Conservation (phyloP, 2,329 filamentous ascomycete genomes). For the Gliomastix tumulicola region DNA sequence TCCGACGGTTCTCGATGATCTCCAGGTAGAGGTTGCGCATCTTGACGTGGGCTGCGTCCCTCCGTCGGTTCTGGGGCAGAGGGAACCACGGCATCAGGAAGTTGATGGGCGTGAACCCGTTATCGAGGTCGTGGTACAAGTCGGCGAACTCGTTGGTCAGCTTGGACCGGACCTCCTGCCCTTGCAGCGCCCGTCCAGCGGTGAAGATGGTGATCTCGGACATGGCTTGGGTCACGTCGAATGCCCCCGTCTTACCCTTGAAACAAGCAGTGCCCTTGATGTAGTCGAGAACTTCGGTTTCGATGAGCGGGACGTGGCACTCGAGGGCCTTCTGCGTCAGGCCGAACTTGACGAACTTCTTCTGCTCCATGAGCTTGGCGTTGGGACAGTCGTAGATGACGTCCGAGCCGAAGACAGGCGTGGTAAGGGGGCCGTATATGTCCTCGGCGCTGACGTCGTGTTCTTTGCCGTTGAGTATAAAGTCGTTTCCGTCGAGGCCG, state of each 20-base stretch:
- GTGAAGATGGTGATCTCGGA: constrained; percentile 77
- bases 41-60: constrained; percentile 63
- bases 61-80: constrained; percentile 66
- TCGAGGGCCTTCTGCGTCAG: constrained; percentile 58
- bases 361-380: constrained; percentile 81
- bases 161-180: constrained; percentile 65
- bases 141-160: constrained; percentile 67
- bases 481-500: constrained; percentile 45
- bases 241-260: constrained; percentile 49
- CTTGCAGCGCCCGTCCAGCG: constrained; percentile 69
- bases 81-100: constrained; percentile 77
- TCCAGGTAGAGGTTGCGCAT: constrained; percentile 66
- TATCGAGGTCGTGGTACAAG: constrained; percentile 72
- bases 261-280: constrained; percentile 49
- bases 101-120: constrained; percentile 72
- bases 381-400: constrained; percentile 84
- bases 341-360: constrained; percentile 72
- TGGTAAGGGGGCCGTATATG: constrained; percentile 43
- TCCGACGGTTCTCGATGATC: constrained; percentile 60
- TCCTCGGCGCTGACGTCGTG: constrained; percentile 47
- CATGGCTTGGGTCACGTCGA: constrained; percentile 62
- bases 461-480: constrained; percentile 48
- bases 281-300: constrained; percentile 60
- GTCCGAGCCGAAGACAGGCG: constrained; percentile 63
- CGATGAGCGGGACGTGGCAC: constrained; percentile 64